phyloP scores from a whole-genome alignment of 2,329 filamentous ascomycete genomes.

The Ophiostoma sp. region DNA sequence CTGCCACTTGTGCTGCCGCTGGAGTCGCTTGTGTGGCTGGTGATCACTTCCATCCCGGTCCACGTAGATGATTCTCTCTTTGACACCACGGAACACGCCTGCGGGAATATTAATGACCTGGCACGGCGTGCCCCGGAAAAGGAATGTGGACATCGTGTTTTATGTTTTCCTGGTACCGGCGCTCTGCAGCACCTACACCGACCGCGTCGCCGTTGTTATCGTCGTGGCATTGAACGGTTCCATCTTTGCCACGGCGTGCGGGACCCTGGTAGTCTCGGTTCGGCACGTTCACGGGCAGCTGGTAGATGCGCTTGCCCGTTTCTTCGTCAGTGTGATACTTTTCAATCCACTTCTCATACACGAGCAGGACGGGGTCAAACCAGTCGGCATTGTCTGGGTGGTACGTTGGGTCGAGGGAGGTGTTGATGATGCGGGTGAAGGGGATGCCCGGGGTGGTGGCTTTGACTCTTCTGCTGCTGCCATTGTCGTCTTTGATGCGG shows the following conservation, averaged over 20 bases:
- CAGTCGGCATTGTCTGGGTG: background rate
- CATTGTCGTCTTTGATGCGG: constrained; percentile 12
- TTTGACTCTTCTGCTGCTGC: background rate
- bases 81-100: background rate
- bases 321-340: constrained; percentile 10
- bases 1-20: background rate
- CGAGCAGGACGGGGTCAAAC: constrained; percentile 26
- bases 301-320: constrained; percentile 22
- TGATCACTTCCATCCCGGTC: background rate
- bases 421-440: constrained; percentile 23
- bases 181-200: no score
- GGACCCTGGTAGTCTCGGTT: background rate
- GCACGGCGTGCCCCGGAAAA: constrained; percentile 11
- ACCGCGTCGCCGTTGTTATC: background rate
- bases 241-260: background rate
- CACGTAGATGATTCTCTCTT: background rate
- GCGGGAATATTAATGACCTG: background rate
- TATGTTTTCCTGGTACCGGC: background rate
- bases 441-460: background rate
- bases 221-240: background rate
- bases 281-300: constrained; percentile 27
- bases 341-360: constrained; percentile 30
- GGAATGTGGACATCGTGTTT: background rate
- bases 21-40: background rate
- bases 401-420: constrained; percentile 15